Percentiles rank a stretch among this genome's conserved stretches.
Conservation (phyloP, 176 grass and related monocot species). For the Guadua angustifolia region DNA sequence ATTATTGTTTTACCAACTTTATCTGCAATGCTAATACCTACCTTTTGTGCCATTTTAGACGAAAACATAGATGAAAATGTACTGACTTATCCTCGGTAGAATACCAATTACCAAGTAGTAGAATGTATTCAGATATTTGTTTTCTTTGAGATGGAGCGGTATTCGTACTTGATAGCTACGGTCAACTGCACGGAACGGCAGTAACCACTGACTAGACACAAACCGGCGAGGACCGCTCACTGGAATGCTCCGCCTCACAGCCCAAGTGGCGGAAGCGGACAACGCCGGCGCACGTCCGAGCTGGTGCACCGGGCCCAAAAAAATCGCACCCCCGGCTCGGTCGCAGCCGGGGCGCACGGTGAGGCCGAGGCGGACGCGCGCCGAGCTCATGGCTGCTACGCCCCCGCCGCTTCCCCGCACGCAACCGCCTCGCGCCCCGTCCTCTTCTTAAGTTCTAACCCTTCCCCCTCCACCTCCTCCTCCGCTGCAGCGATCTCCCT, state of each 20-base stretch:
- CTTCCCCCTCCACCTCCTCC: background rate
- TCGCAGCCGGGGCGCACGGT: constrained; percentile 31
- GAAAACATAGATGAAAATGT: no score
- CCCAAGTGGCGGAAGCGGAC: constrained; percentile 32
- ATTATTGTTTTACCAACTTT: no score
- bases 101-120: background rate
- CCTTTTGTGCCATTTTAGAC: no score
- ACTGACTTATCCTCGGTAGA: no score
- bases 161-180: background rate
- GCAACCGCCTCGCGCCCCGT: constrained; percentile 63
- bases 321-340: constrained; percentile 28
- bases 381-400: constrained; percentile 69
- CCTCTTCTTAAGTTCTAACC: constrained; percentile 47
- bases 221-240: constrained; percentile 9
- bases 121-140: no score
- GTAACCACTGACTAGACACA: background rate
- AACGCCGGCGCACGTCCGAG: constrained; percentile 44
- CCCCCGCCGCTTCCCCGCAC: constrained; percentile 79
- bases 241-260: background rate
- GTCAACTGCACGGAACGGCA: background rate
- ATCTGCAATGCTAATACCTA: no score
- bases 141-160: background rate
- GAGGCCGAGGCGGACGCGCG: constrained; percentile 75
- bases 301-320: constrained; percentile 49
- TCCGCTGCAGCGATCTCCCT: constrained; percentile 4